phyloP scores from a whole-genome alignment of 345 rosid genomes.

The Moringa oleifera region DNA sequence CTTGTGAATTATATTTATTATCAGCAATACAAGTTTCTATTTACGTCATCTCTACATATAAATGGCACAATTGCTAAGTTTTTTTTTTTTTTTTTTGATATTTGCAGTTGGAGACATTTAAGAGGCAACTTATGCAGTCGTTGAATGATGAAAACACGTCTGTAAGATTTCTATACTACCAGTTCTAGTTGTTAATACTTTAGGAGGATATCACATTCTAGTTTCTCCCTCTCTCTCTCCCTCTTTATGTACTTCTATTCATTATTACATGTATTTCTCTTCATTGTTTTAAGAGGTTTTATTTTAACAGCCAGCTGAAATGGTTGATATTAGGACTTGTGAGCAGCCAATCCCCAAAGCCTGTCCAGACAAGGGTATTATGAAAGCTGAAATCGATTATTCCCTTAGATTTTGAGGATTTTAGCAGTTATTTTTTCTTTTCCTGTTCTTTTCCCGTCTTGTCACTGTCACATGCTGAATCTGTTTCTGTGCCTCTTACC shows the following conservation, averaged over 20 bases:
- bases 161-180: conserved; percentile 39
- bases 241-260: no score
- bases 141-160: conserved; percentile 64
- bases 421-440: not conserved
- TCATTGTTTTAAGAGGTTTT: not conserved
- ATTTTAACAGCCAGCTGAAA: conserved; percentile 44
- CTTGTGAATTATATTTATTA: not conserved
- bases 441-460: not conserved
- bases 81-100: not conserved
- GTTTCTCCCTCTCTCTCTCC: not conserved
- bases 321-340: conserved; percentile 60
- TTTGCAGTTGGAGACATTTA: conserved; percentile 77
- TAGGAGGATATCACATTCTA: no score
- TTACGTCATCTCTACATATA: no score
- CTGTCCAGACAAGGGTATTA: conserved; percentile 51
- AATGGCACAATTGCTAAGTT: not conserved
- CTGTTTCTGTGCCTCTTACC: conserved; percentile 7
- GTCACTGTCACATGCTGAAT: not conserved
- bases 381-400: conserved; percentile 4
- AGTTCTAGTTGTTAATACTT: not conserved
- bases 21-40: not conserved
- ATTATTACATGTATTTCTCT: conserved; percentile 1
- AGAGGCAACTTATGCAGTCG: conserved; percentile 91
- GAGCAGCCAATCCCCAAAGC: conserved; percentile 56
- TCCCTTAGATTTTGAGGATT: not conserved